These are phyloP conservation scores for Bipolaris zeicola DNA, from an alignment of 2,329 filamentous ascomycete species.

Conservation along the genomic window DNA sequence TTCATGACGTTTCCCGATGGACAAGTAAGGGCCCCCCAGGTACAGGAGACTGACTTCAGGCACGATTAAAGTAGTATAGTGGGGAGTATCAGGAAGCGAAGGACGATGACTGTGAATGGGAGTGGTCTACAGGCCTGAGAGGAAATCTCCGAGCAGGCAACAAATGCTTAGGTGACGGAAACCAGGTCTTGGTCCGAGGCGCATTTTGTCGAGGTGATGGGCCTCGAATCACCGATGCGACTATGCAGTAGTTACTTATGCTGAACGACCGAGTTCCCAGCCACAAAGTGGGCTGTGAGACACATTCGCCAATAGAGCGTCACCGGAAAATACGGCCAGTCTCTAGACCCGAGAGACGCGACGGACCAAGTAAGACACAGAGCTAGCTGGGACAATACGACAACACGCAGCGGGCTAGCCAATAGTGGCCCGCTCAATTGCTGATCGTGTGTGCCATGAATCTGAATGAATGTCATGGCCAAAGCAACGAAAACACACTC, in stretches of 20 bases:
- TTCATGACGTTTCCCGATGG: constrained; percentile 29
- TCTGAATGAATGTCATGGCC: constrained; percentile 5
- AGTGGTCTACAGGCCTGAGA: constrained; percentile 39
- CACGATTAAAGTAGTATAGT: constrained; percentile 17
- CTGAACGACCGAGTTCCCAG: constrained; percentile 28
- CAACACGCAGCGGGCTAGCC: constrained; percentile 9
- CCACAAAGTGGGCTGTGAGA: constrained; percentile 35
- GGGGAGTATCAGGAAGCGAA: constrained; percentile 13
- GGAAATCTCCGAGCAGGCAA: constrained; percentile 20
- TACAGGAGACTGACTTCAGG: constrained; percentile 15
- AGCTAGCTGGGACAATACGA: constrained; percentile 3
- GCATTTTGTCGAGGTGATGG: constrained; percentile 19
- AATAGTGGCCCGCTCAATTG: constrained; percentile 14
- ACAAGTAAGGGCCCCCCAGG: constrained; percentile 23
- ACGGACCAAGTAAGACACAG: constrained; percentile 13
- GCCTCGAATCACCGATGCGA: constrained; percentile 31
- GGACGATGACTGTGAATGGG: constrained; percentile 20
- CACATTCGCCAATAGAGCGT: constrained; percentile 32
- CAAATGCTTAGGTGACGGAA: constrained; percentile 24
- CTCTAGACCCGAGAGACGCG: constrained; percentile 22
- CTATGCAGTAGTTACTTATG: constrained; percentile 27
- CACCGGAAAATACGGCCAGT: constrained; percentile 22
- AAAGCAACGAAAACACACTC: not conserved
- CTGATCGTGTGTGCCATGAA: constrained; percentile 8
- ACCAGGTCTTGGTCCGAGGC: constrained; percentile 29